phyloP scores from a whole-genome alignment of 2,329 filamentous ascomycete genomes.

The Diplodia corticola region DNA sequence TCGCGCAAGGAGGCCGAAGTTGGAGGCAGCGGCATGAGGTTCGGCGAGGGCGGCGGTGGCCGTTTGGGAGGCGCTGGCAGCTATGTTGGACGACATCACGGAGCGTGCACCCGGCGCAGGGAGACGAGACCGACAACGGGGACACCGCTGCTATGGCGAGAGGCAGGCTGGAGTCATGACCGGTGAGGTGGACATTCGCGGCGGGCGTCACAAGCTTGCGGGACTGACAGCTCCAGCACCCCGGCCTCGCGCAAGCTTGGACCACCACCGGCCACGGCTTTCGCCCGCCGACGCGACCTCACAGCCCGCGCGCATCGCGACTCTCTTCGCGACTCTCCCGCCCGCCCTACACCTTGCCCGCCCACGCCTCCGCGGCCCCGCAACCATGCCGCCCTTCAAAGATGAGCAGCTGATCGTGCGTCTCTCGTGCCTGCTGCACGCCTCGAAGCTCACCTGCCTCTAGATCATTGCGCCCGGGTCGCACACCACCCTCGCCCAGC shows the following conservation, averaged over 20 bases:
- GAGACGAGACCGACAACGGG: neutral
- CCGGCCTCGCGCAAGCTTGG: slow-evolving; percentile 9
- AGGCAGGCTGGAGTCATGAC: neutral
- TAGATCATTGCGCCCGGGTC: slow-evolving; percentile 78
- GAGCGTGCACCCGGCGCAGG: neutral
- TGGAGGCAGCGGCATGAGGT: slow-evolving; percentile 27
- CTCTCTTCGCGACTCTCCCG: neutral
- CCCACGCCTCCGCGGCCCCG: slow-evolving; percentile 1
- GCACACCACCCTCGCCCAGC: slow-evolving; percentile 84
- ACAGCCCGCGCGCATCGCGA: slow-evolving; percentile 15
- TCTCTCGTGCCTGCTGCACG: neutral
- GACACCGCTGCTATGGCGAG: neutral
- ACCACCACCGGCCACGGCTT: slow-evolving; percentile 11
- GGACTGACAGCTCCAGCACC: neutral
- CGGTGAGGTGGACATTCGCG: neutral
- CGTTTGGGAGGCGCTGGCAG: neutral
- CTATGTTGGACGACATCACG: slow-evolving; percentile 7
- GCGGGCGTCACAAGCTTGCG: neutral
- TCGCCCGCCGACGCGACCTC: slow-evolving; percentile 18
- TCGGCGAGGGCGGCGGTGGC: slow-evolving; percentile 13
- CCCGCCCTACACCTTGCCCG: neutral
- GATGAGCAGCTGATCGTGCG: slow-evolving; percentile 49
- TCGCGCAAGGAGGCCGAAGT: slow-evolving; percentile 49
- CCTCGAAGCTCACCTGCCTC: neutral
- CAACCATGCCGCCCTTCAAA: slow-evolving; percentile 46